Evolutionary conservation across 192 early-diverging fungal genomes (phyloP), one percentile per base, ranked within the genome.

Genomic region (Oehlia diaphana): DNA sequence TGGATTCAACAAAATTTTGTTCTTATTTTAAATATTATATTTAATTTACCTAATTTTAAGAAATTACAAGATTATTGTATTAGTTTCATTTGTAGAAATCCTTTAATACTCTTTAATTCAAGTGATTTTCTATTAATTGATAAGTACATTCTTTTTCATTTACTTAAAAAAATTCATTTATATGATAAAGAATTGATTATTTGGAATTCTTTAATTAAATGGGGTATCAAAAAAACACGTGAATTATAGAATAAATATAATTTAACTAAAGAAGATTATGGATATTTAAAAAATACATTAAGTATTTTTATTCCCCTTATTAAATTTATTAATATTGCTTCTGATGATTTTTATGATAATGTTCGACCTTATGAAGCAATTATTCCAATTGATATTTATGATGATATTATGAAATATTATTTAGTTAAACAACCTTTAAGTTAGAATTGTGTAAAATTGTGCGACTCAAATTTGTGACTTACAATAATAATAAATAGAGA

Each of bases 151-250:
- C 35, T 77, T n/a, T 58, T 77, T 5, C 21, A 28, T 2, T 50
- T 77, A 26, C 31, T 77, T 37, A 39, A 67, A 47, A 3, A 4
- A 28, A 35, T 31, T 31, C 31, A 31, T 31, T 31, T 31, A 2
- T 31, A 31, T 31, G 31, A 2, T 31, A 2, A 44, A 0, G 76
- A 77, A 53, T 16, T 77, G 2, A 42, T 65, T 53, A 19, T 77
- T 19, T 77, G 76, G 76, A 33, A 77, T 67, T 9, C 26, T 67
- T 23, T 77, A 2, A 67, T 77, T 26, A 64, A 63, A 64, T 77
- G 76, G 76, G 76, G 76, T 19, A 44, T 26, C 4, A 19, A 63
- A 10, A 4, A 67, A 3, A 37, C 19, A 0, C 19, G 21, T 28
- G 16, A n/a, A 42, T 26, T 49, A 4, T 8, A 3, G 8, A 28